phyloP scores from a whole-genome alignment of 345 rosid species.

The Bruguiera sexangula region DNA sequence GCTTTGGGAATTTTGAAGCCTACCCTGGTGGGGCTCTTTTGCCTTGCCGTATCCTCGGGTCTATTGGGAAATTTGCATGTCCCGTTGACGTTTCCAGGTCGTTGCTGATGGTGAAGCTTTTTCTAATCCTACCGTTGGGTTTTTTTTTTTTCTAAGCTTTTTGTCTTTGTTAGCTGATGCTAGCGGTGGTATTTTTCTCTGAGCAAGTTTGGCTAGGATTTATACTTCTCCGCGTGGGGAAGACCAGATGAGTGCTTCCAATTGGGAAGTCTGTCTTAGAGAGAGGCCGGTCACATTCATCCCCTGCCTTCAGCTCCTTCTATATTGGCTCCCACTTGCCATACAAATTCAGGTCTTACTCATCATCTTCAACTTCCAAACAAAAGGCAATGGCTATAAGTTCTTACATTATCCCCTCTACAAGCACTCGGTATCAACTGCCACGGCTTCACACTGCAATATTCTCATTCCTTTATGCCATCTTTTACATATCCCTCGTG shows the following conservation, averaged over 20 bases:
- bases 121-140: too few species aligned
- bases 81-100: neutral
- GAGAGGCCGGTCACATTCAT: neutral
- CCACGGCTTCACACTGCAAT: slow-evolving; percentile 10
- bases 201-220: too few species aligned
- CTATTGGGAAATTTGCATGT: neutral
- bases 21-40: neutral
- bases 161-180: too few species aligned
- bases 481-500: neutral
- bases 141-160: neutral
- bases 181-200: too few species aligned
- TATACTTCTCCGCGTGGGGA: too few species aligned
- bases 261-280: neutral
- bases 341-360: neutral
- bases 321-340: neutral
- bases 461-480: neutral
- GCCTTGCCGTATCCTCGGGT: neutral
- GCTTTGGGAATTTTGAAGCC: neutral
- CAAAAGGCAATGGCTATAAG: neutral
- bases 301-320: neutral
- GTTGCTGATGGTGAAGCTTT: neutral
- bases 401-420: neutral
- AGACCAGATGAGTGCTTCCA: neutral
- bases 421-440: neutral
- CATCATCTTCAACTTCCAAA: neutral